These are phyloP conservation scores for Ophiostoma ulmi DNA, from an alignment of 2,329 filamentous ascomycete species.

Conservation along the genomic window DNA sequence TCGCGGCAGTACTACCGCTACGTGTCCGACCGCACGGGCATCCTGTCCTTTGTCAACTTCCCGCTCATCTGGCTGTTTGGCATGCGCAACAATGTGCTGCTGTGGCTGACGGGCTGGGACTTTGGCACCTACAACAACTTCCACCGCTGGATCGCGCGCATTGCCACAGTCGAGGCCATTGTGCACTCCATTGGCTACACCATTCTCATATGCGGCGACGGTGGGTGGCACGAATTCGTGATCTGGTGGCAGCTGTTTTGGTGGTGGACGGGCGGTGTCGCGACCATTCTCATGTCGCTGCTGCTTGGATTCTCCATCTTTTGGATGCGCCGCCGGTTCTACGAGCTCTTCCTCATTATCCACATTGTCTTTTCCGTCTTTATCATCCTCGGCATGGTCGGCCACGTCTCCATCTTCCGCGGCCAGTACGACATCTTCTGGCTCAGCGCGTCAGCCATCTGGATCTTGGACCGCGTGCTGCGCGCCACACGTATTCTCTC, in stretches of 20 bases:
- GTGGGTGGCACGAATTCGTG: not conserved
- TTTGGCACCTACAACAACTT: conserved; percentile 63
- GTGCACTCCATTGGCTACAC: conserved; percentile 54
- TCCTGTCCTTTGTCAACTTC: conserved; percentile 26
- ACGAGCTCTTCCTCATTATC: conserved; percentile 44
- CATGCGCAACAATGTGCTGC: conserved; percentile 60
- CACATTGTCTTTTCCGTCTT: conserved; percentile 42
- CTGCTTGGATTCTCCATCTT: conserved; percentile 46
- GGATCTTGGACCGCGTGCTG: conserved; percentile 27
- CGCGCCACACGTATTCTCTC: conserved; percentile 31
- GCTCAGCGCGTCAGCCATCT: conserved; percentile 24
- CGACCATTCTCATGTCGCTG: conserved; percentile 43
- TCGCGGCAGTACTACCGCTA: conserved; percentile 25
- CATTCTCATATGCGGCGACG: conserved; percentile 37
- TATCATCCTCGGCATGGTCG: conserved; percentile 36
- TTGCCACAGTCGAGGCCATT: conserved; percentile 57
- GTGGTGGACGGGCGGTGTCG: conserved; percentile 28
- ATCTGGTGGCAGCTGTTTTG: conserved; percentile 13
- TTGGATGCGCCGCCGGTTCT: conserved; percentile 48
- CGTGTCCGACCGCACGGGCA: conserved; percentile 29
- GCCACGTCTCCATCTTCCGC: conserved; percentile 23
- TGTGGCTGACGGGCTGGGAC: conserved; percentile 64
- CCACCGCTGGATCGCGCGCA: conserved; percentile 60
- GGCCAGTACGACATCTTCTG: conserved; percentile 27
- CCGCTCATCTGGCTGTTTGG: conserved; percentile 46